These are phyloP conservation scores for Phytophthora colocasiae DNA, from an alignment of 352 stramenopile genomes.

Conservation along the genomic window DNA sequence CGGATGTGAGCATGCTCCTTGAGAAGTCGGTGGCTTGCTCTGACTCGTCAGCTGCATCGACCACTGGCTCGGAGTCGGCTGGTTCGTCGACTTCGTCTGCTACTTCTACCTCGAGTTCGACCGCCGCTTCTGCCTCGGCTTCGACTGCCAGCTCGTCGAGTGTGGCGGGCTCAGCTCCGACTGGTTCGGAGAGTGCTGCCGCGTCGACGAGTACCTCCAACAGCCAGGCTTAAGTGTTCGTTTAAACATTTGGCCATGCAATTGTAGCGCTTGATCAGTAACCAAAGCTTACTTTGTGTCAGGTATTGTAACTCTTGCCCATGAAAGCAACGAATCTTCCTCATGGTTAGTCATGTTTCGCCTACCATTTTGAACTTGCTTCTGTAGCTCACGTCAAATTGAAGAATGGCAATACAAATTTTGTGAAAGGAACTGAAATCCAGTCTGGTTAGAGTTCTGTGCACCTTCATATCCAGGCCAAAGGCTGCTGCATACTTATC, in stretches of 20 bases:
- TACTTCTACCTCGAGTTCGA: slow-evolving; percentile 5
- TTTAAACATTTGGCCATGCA: background rate
- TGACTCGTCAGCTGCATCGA: slow-evolving; percentile 9
- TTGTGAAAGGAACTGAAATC: too few relatives aligned
- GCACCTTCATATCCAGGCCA: slow-evolving; percentile 6
- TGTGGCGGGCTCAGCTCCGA: background rate
- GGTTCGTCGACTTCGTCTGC: background rate
- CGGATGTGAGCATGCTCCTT: slow-evolving; percentile 29
- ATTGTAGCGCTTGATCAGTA: background rate
- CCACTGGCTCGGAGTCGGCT: background rate
- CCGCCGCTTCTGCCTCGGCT: slow-evolving; percentile 14
- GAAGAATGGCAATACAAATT: too few relatives aligned
- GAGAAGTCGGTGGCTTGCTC: slow-evolving; percentile 25
- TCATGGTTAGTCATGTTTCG: too few relatives aligned
- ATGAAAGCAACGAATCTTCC: too few relatives aligned
- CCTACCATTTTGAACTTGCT: too few relatives aligned
- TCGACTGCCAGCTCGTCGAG: slow-evolving; percentile 19
- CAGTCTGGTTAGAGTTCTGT: too few relatives aligned
- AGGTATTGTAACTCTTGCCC: too few relatives aligned
- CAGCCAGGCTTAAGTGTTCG: slow-evolving; percentile 1
- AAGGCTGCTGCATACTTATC: slow-evolving; percentile 54
- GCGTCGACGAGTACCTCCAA: slow-evolving; percentile 3
- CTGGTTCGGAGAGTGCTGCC: background rate
- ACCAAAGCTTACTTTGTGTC: too few relatives aligned
- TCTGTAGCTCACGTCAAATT: too few relatives aligned